These are phyloP conservation scores for Auricularia sp. DNA, from an alignment of 768 basidiomycete species.

Conservation along the genomic window DNA sequence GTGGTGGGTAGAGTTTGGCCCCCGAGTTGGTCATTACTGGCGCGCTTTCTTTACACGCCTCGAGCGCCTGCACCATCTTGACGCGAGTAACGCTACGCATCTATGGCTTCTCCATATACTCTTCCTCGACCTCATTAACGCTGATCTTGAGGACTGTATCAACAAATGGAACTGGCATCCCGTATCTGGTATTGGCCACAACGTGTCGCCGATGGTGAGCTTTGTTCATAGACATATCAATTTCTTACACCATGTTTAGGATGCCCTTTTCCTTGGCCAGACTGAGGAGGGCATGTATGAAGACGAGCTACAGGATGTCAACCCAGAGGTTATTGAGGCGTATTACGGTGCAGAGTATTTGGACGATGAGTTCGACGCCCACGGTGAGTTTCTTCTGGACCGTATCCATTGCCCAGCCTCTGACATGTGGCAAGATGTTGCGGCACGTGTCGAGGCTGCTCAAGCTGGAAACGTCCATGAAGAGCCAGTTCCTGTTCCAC, in stretches of 20 bases:
- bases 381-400: too few relatives aligned
- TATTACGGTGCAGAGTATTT: slow-evolving; percentile 5
- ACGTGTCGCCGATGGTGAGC: slow-evolving; percentile 15
- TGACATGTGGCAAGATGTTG: too few relatives aligned
- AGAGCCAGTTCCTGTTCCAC: too few relatives aligned
- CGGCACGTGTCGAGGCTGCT: too few relatives aligned
- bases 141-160: slow-evolving; percentile 9
- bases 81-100: slow-evolving; percentile 8
- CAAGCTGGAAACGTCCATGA: too few relatives aligned
- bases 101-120: slow-evolving; percentile 14
- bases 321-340: slow-evolving; percentile 5
- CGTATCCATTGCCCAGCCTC: too few relatives aligned
- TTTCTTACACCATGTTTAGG: neutral
- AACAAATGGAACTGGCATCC: slow-evolving; percentile 16
- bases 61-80: slow-evolving; percentile 8
- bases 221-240: neutral
- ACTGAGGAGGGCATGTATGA: slow-evolving; percentile 6
- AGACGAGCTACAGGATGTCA: slow-evolving; percentile 8
- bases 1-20: slow-evolving; percentile 11
- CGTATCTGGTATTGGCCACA: slow-evolving; percentile 9
- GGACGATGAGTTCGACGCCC: too few relatives aligned
- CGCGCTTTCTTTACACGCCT: neutral
- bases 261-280: slow-evolving; percentile 6
- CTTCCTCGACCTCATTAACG: slow-evolving; percentile 11
- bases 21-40: slow-evolving; percentile 13